phyloP scores from a whole-genome alignment of 1,284 basidiomycete genomes.

The Volvariella volvacea region DNA sequence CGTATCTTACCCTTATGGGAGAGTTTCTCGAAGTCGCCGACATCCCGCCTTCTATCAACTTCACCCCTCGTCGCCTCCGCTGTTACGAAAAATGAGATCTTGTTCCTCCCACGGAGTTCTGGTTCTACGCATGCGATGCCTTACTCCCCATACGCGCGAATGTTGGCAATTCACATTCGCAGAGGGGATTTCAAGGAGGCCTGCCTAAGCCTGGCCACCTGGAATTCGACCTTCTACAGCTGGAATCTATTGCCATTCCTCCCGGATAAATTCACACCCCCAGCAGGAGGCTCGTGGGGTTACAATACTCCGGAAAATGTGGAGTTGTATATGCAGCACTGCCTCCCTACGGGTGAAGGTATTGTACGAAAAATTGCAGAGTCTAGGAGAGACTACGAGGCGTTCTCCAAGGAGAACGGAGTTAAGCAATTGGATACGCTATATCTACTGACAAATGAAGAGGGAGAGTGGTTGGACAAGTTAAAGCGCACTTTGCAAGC shows the following conservation, averaged over 20 bases:
- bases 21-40: slow-evolving; percentile 22
- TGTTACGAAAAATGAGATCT: slow-evolving; percentile 24
- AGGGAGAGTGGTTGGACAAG: slow-evolving; percentile 35
- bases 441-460: slow-evolving; percentile 54
- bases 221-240: slow-evolving; percentile 33
- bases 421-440: slow-evolving; percentile 19
- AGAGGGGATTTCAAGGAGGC: slow-evolving; percentile 53
- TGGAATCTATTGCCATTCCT: slow-evolving; percentile 38
- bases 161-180: slow-evolving; percentile 51
- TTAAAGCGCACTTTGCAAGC: slow-evolving; percentile 33
- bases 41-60: slow-evolving; percentile 23
- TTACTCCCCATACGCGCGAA: slow-evolving; percentile 18
- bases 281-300: slow-evolving; percentile 11
- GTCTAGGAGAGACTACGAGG: slow-evolving; percentile 22
- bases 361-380: slow-evolving; percentile 36
- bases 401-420: slow-evolving; percentile 20
- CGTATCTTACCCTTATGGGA: slow-evolving; percentile 26
- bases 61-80: slow-evolving; percentile 26
- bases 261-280: slow-evolving; percentile 27
- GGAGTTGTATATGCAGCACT: slow-evolving; percentile 32
- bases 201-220: slow-evolving; percentile 38
- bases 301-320: slow-evolving; percentile 10
- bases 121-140: not conserved
- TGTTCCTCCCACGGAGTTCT: slow-evolving; percentile 14
- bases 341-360: slow-evolving; percentile 40